Base-by-base conservation (phyloP, 78 protist genomes). In the Cavenderia fasciculata region DNA sequence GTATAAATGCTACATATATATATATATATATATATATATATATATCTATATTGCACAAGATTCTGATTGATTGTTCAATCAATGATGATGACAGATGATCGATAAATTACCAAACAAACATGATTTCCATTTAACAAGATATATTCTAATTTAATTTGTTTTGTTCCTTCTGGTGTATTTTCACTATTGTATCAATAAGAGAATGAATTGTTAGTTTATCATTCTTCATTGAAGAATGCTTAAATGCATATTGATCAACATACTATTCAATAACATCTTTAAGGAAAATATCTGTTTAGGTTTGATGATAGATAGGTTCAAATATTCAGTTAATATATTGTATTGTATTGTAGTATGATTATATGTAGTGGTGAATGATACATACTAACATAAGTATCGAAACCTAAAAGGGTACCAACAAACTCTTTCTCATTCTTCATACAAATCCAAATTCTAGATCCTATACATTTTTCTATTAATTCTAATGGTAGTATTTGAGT, bases 41-140 rank as follows among this genome's bases (percentile, higher is more conserved):
- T n/a, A n/a, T n/a, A n/a, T n/a, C n/a, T n/a, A n/a, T n/a, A n/a
- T n/a, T n/a, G n/a, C n/a, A n/a, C n/a, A n/a, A n/a, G n/a, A n/a
- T n/a, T n/a, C n/a, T n/a, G n/a, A n/a, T n/a, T n/a, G n/a, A n/a
- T n/a, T n/a, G n/a, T n/a, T n/a, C n/a, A n/a, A n/a, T n/a, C n/a
- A n/a, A n/a, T n/a, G n/a, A n/a, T n/a, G n/a, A n/a, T n/a, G n/a
- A n/a, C n/a, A n/a, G n/a, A n/a, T n/a, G n/a, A n/a, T 18, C 34
- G 49, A 52, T 25, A 46, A 66, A 59, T 36, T 86, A 96, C 97
- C 82, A 96, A 44, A 69, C 96, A 87, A 31, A 96, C 87, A 92
- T 96, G 94, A 88, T 96, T 96, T 33, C 98, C 98, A 68, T 96
- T 96, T 59, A 96, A 88, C 31, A 96, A 70, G 23, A 96, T 95